Conservation (phyloP, 805 yeast species). For the Yarrowia divulgata region DNA sequence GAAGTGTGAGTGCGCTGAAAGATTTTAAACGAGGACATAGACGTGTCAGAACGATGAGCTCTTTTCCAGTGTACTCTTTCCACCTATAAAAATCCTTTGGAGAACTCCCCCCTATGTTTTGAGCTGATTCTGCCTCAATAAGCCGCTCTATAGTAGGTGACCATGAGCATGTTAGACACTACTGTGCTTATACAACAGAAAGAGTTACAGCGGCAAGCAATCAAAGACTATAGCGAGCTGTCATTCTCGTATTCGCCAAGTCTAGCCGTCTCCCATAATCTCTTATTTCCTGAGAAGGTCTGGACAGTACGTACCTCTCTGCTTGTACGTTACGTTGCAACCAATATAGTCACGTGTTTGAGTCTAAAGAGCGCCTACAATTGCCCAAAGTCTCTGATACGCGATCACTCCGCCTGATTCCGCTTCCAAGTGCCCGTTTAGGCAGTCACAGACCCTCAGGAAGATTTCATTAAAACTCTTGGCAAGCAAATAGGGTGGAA, state of each 20-base stretch:
- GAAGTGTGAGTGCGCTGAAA: no score
- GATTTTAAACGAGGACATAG: neutral
- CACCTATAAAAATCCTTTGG: neutral
- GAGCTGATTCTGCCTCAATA: neutral
- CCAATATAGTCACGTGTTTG: neutral
- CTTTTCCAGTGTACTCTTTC: neutral
- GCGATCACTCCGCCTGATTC: neutral
- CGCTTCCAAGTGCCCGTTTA: neutral
- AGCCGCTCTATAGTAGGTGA: neutral
- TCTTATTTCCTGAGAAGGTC: no score
- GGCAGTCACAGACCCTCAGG: neutral
- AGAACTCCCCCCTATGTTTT: neutral
- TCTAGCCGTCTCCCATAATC: no score
- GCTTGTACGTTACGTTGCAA: neutral
- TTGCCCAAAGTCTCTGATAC: neutral
- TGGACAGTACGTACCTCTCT: no score
- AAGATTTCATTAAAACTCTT: neutral
- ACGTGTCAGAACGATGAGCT: neutral
- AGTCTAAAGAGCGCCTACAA: neutral
- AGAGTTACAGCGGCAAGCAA: no score
- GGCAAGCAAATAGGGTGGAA: constrained; percentile 24
- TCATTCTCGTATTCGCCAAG: neutral
- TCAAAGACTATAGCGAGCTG: no score
- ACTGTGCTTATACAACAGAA: no score
- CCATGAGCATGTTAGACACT: no score